These are phyloP conservation scores for Fusarium caatingaense DNA, from an alignment of 2,329 filamentous ascomycete genomes.

Conservation along the genomic window DNA sequence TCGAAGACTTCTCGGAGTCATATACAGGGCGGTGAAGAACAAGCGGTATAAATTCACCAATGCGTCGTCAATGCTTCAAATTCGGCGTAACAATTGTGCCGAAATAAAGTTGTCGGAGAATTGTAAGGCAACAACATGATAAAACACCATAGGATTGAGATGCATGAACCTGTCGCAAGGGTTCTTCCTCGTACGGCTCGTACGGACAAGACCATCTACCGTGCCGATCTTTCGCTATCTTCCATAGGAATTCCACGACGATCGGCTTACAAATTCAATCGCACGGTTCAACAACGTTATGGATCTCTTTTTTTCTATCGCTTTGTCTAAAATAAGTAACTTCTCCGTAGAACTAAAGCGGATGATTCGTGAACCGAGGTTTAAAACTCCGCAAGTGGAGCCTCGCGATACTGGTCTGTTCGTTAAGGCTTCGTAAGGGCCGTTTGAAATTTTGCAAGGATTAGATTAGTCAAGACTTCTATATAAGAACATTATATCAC, in stretches of 20 bases:
- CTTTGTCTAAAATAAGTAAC: constrained; percentile 6
- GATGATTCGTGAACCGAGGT: constrained; percentile 21
- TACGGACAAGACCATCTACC: neutral
- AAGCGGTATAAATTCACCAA: neutral
- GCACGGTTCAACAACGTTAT: constrained; percentile 5
- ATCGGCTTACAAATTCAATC: constrained; percentile 17
- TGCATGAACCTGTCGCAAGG: neutral
- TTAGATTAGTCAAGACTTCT: neutral
- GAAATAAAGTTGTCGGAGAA: neutral
- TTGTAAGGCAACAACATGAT: neutral
- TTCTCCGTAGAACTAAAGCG: neutral
- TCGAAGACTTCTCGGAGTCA: no score
- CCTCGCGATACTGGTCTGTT: neutral
- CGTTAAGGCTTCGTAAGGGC: neutral
- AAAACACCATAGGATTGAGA: neutral
- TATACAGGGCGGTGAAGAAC: neutral
- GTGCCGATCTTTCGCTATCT: neutral
- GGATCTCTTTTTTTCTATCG: neutral
- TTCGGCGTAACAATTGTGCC: neutral
- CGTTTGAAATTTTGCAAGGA: neutral
- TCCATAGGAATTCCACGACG: neutral
- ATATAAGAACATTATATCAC: constrained; percentile 3
- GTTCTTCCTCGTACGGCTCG: neutral
- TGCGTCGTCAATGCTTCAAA: neutral
- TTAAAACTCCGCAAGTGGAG: constrained; percentile 5